Evolutionary conservation across 1,284 basidiomycete genomes (phyloP).

Genomic region (Inonotus obliquus): DNA sequence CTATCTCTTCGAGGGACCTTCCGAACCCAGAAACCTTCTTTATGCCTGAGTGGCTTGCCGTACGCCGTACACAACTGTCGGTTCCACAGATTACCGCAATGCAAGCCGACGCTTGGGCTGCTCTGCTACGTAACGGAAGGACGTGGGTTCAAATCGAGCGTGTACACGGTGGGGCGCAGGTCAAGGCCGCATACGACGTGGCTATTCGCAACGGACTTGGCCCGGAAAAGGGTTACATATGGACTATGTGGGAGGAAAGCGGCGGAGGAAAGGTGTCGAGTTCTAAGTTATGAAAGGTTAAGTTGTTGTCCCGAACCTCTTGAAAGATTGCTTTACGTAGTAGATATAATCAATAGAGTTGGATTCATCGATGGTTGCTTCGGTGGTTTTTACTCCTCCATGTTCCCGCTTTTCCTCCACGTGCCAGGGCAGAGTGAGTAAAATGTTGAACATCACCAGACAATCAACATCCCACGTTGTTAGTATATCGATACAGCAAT

Average conservation of each 20-base stretch:
- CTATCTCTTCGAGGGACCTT: constrained; percentile 27
- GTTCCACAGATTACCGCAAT: constrained; percentile 40
- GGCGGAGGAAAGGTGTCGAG: neutral
- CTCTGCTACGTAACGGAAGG: constrained; percentile 47
- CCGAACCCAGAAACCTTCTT: constrained; percentile 48
- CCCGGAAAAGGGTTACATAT: constrained; percentile 51
- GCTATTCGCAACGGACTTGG: constrained; percentile 41
- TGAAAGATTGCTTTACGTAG: too few relatives aligned
- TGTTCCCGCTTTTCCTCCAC: neutral
- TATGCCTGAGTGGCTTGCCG: constrained; percentile 59
- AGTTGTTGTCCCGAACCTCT: neutral
- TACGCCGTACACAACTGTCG: constrained; percentile 43
- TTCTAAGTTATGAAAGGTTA: neutral
- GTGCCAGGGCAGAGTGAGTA: neutral
- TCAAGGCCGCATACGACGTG: constrained; percentile 43
- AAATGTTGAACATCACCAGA: neutral
- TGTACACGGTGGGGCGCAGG: constrained; percentile 39
- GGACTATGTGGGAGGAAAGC: constrained; percentile 54
- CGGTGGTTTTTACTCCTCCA: neutral
- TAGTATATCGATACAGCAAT: neutral
- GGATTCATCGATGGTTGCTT: neutral
- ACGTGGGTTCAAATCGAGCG: constrained; percentile 49
- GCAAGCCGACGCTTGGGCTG: constrained; percentile 51
- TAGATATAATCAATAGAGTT: too few relatives aligned
- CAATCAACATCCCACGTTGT: neutral